Base-by-base conservation (phyloP, 768 basidiomycete genomes). In the Pholiota microspora region DNA sequence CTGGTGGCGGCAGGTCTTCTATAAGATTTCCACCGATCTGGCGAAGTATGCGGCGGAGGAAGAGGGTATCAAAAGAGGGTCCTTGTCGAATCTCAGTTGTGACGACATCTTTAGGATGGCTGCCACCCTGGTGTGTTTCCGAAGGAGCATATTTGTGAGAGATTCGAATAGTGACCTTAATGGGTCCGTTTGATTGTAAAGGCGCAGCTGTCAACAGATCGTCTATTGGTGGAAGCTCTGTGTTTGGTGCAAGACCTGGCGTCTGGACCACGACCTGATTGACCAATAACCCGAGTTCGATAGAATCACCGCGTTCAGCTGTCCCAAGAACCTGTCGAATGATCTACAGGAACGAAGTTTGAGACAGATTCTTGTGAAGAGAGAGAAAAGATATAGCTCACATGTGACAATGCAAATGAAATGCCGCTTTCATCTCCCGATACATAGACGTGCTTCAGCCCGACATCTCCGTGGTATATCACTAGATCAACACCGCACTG, bases 401-500 rank as follows among this genome's bases (percentile, higher is more conserved):
- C 95, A 77, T 94, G 89, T 34, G 85, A 85, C 53, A 97, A 69
- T 2, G 85, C 81, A 73, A 88, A 95, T 34, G 84, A 84, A 56
- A 96, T 74, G 7, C 86, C 93, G 63, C 84, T 86, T 64, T 94
- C 94, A 61, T 93, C 89, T 16, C 92, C 93, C 61, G 76, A 82
- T 12, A 96, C 93, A 53, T 83, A 85, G 47, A 94, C 79, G 60
- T 94, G 92, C 73, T 89, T 90, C 77, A 97, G 78, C 18, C 87
- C 88, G 18, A 89, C 85, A 67, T 96, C 94, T 16, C 86, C 89
- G 62, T 98, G 94, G 67, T 88, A 95, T 10, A 97, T 73, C 15
- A 96, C 92, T 59, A 98, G 74, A 68, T 98, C 94, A 28, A 94
- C 91, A n/a, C 87, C 89, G 46, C 76, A 80, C 63, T 90, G 83